Evolutionary conservation across 495 filamentous ascomycete species (phyloP).

Genomic region (Penicillium robsamsonii): DNA sequence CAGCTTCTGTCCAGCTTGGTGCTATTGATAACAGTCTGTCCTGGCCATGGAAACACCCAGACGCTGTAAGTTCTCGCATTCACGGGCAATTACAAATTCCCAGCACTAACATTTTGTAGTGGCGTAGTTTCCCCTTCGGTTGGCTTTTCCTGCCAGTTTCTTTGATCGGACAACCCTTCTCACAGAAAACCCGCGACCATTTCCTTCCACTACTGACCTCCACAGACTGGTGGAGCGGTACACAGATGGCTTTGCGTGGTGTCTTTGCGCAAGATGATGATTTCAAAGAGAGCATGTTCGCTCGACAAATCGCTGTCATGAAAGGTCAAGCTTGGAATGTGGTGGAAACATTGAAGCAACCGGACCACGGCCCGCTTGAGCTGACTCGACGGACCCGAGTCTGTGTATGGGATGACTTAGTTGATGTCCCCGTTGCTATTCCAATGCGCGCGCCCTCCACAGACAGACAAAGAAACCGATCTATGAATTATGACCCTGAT

Average conservation of each 20-base stretch:
- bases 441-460: conserved; percentile 77
- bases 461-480: conserved; percentile 67
- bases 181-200: conserved; percentile 85
- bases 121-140: conserved; percentile 92
- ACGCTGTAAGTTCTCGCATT: conserved; percentile 60
- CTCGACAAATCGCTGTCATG: conserved; percentile 94
- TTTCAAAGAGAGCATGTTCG: conserved; percentile 98
- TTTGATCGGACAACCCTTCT: conserved; percentile 93
- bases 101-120: conserved; percentile 42
- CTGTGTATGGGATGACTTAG: conserved; percentile 96
- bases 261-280: conserved; percentile 90
- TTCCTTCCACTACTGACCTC: conserved; percentile 93
- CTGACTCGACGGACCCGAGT: conserved; percentile 86
- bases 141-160: conserved; percentile 98
- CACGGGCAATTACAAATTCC: not conserved
- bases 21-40: conserved; percentile 98
- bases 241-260: conserved; percentile 75
- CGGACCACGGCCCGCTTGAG: conserved; percentile 90
- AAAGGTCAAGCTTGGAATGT: conserved; percentile 99
- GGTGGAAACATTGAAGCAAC: conserved; percentile 89
- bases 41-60: conserved; percentile 99
- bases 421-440: conserved; percentile 91
- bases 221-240: conserved; percentile 94
- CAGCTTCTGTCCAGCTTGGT: conserved; percentile 71
- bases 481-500: conserved; percentile 46